Conservation (phyloP, 1,284 basidiomycete genomes). For the Puccinia novopanici region DNA sequence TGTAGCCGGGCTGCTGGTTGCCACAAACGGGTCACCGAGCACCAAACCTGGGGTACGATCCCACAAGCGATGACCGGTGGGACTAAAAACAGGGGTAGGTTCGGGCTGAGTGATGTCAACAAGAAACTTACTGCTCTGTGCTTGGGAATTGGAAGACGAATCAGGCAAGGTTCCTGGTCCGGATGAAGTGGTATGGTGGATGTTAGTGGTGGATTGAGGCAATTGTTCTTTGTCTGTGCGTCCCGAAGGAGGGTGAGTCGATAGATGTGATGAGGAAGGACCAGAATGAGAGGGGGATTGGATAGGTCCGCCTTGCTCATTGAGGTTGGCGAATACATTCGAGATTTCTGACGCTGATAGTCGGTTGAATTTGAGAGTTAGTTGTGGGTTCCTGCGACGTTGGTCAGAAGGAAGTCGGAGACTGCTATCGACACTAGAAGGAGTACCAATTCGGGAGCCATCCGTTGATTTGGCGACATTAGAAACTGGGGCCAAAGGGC, state of each 20-base stretch:
- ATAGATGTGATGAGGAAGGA: not conserved
- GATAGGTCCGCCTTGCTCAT: not conserved
- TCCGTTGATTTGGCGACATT: no score
- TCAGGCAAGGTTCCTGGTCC: not conserved
- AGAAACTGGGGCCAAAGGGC: no score
- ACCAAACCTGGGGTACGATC: slow-evolving; percentile 47
- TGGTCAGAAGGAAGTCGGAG: no score
- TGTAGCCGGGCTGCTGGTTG: not conserved
- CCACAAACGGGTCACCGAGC: slow-evolving; percentile 42
- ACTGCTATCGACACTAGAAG: no score
- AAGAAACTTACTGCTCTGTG: no score
- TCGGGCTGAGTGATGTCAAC: slow-evolving; percentile 33
- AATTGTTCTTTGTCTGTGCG: not conserved
- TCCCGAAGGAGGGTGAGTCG: no score
- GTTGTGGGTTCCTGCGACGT: no score
- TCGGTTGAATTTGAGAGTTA: no score
- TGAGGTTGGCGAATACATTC: slow-evolving; percentile 8
- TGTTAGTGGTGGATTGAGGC: not conserved
- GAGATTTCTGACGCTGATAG: no score
- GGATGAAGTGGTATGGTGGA: not conserved
- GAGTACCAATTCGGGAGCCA: no score
- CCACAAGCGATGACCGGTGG: slow-evolving; percentile 39
- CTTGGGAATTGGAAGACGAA: not conserved
- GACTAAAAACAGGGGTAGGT: slow-evolving; percentile 47
- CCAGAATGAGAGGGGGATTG: not conserved